These are phyloP conservation scores for Colletotrichum sojae DNA, from an alignment of 2,329 filamentous ascomycete genomes.

Conservation along the genomic window DNA sequence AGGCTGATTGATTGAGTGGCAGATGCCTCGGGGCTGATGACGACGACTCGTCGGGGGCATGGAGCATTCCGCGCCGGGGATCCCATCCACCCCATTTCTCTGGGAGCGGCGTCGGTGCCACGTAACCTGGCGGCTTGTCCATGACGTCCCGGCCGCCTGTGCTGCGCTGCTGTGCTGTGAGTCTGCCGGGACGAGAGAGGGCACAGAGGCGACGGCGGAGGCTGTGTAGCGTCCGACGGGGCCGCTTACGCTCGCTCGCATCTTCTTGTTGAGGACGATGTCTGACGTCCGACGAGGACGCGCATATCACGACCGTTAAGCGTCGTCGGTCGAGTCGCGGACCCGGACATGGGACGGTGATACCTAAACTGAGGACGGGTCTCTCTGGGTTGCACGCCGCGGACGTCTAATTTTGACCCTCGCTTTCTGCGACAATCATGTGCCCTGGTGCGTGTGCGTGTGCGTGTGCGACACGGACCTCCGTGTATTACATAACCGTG, in stretches of 20 bases:
- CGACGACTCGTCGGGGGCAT: too few relatives aligned
- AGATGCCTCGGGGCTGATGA: too few relatives aligned
- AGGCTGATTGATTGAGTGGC: too few relatives aligned
- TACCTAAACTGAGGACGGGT: neutral
- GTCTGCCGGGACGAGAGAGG: neutral
- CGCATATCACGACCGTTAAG: neutral
- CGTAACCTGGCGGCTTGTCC: neutral
- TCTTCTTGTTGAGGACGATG: neutral
- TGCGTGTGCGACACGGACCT: neutral
- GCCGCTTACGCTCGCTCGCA: neutral
- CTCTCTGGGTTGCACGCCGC: neutral
- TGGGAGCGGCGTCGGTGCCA: neutral
- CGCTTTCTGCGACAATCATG: conserved; percentile 17
- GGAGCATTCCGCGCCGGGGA: too few relatives aligned
- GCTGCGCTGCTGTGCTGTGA: neutral
- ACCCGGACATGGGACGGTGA: neutral
- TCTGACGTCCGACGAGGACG: neutral
- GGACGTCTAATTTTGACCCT: neutral
- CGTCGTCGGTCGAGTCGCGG: conserved; percentile 1
- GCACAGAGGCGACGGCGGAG: neutral
- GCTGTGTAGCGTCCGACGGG: neutral
- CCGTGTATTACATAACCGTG: too few relatives aligned
- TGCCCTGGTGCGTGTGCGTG: neutral
- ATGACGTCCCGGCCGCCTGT: neutral
- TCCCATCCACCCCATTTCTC: too few relatives aligned